Base-by-base conservation (phyloP, 306 rosid species). In the Medicago truncatula region DNA sequence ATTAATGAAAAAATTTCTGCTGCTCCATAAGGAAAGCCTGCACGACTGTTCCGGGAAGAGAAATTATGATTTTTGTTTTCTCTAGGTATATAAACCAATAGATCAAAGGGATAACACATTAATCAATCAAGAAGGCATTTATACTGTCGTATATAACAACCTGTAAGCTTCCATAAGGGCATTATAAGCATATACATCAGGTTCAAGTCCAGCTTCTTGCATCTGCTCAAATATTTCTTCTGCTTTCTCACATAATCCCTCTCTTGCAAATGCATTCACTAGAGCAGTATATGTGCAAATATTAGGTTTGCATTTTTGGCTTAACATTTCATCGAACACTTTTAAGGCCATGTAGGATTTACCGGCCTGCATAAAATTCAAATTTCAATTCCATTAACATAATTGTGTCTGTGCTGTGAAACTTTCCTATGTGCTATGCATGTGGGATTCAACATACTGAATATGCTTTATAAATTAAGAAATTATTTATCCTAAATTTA, bases 161-260 rank as follows among this genome's bases (percentile, higher is more conserved):
- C 97, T 88, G 91, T 92, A 92, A 69, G 99, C 83, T 84, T 95
- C 99, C 96, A 95, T 92, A 59, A 95, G 97, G 17, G 99, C 98
- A 80, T 95, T 95, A 70, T 90, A 95, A 73, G 92, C 85, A 65
- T 95, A 92, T 20, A 90, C 92, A 57, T 95, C 97, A 17, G 97
- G 97, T 72, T 92, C 97, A 23, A 77, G 60, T 49, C 97, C 97
- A 31, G 92, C 96, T 78, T 86, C 97, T 80, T 92, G 99, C 86
- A 90, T 89, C 77, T 90, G 93, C 86, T 95, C 96, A 81, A 95
- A 95, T 71, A 92, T 71, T 79, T 95, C 99, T 82, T 95, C 97
- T 39, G 99, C 97, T 86, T 89, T 95, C 86, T 95, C 99, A 72
- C 99, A 92, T 31, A 87, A 85, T 53, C 97, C 99, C 79, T 89